Conservation (phyloP, 2,329 filamentous ascomycete genomes). For the Trichoderma lentiforme region DNA sequence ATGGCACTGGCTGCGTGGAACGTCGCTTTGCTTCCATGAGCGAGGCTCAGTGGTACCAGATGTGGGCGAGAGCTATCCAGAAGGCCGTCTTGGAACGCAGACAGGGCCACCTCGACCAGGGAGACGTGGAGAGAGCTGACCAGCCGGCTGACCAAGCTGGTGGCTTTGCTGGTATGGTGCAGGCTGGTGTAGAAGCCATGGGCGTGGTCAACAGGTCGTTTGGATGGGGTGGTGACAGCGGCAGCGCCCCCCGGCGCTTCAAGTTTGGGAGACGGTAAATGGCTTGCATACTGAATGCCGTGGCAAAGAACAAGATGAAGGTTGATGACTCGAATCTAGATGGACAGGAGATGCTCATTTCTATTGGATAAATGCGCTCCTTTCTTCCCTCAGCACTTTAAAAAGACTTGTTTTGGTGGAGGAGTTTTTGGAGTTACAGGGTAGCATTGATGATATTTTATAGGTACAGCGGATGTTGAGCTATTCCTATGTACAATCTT, state of each 20-base stretch:
- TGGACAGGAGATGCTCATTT: background rate
- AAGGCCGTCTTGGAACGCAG: constrained; percentile 57
- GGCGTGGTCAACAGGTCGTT: constrained; percentile 51
- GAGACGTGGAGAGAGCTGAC: constrained; percentile 48
- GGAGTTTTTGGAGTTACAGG: background rate
- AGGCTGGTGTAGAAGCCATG: constrained; percentile 50
- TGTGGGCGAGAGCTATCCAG: constrained; percentile 60
- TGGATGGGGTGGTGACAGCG: constrained; percentile 25
- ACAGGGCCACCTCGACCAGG: constrained; percentile 53
- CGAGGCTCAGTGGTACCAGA: constrained; percentile 59
- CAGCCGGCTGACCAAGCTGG: constrained; percentile 34
- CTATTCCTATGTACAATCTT: constrained; percentile 5
- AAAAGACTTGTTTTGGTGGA: background rate
- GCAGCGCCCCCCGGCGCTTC: background rate
- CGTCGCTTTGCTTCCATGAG: constrained; percentile 52
- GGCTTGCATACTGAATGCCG: background rate
- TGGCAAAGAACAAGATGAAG: background rate
- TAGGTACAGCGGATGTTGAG: background rate
- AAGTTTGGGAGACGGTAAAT: constrained; percentile 3
- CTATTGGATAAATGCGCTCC: background rate
- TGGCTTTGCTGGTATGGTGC: constrained; percentile 43
- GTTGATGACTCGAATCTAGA: background rate
- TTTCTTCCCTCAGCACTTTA: background rate
- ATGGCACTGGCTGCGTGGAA: constrained; percentile 31
- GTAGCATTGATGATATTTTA: background rate